phyloP scores from a whole-genome alignment of 2,329 filamentous ascomycete species.

The Claviceps sp. region DNA sequence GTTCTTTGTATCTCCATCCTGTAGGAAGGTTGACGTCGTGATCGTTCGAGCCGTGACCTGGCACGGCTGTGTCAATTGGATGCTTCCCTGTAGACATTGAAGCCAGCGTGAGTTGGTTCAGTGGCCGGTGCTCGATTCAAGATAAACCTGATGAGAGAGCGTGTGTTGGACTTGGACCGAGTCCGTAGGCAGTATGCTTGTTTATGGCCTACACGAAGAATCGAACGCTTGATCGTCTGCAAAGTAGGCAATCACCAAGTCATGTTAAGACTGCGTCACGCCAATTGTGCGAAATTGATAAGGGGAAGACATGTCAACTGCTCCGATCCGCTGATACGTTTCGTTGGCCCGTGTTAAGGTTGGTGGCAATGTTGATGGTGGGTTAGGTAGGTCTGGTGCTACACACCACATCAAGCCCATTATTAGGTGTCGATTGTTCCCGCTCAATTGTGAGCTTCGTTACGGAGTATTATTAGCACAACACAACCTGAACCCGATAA shows the following conservation, averaged over 20 bases:
- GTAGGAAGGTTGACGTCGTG: slow-evolving; percentile 19
- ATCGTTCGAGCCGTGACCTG: neutral
- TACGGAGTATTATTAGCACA: no score
- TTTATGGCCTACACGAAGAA: neutral
- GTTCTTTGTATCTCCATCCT: slow-evolving; percentile 47
- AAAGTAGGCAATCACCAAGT: neutral
- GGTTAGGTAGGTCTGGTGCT: no score
- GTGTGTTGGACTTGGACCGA: no score
- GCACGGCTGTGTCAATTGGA: neutral
- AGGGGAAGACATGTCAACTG: no score
- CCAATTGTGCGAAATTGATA: no score
- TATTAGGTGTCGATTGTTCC: no score
- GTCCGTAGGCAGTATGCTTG: neutral
- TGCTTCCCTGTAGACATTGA: slow-evolving; percentile 4
- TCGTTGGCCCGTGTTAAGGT: neutral
- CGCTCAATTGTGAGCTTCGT: no score
- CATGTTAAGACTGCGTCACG: no score
- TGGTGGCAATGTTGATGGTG: neutral
- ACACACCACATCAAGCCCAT: no score
- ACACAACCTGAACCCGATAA: no score
- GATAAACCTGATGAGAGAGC: no score
- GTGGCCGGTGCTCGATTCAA: neutral
- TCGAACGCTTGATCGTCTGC: neutral
- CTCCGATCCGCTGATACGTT: neutral
- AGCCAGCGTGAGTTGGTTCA: neutral